A percentile compares a stretch with the other conserved stretches of the same genome.
Evolutionary conservation across 2,329 filamentous ascomycete species (phyloP).

Genomic region (Paecilomyces variotii): DNA sequence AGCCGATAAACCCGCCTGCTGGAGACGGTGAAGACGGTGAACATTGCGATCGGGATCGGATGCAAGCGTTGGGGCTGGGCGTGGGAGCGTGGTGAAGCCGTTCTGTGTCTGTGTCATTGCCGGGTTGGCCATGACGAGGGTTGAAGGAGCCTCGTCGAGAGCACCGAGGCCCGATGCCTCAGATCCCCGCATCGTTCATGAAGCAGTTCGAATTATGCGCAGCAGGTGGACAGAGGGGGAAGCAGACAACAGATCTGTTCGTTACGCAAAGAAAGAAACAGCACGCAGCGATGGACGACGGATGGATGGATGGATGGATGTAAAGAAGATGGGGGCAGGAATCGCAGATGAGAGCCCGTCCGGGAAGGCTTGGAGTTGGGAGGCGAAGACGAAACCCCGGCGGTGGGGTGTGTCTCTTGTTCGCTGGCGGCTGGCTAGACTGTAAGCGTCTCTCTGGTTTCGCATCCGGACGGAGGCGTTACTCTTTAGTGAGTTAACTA

Average conservation of each 20-base stretch:
- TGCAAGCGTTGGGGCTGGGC: slow-evolving; percentile 1
- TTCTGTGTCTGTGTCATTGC: slow-evolving; percentile 20
- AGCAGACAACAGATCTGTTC: background rate
- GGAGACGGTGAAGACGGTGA: slow-evolving; percentile 11
- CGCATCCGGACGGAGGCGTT: background rate
- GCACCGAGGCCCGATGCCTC: slow-evolving; percentile 31
- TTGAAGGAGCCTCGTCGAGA: slow-evolving; percentile 27
- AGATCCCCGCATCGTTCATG: slow-evolving; percentile 33
- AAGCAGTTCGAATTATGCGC: slow-evolving; percentile 4
- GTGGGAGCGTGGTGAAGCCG: background rate
- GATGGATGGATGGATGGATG: background rate
- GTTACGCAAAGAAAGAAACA: background rate
- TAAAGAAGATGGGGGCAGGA: background rate
- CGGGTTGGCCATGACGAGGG: slow-evolving; percentile 22
- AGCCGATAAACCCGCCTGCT: slow-evolving; percentile 1
- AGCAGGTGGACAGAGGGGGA: slow-evolving; percentile 5
- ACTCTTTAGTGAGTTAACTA: background rate
- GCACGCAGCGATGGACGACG: background rate
- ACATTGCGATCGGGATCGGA: slow-evolving; percentile 7
- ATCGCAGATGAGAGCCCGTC: background rate
- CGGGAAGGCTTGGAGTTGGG: background rate
- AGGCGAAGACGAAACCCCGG: background rate
- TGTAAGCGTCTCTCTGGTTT: background rate
- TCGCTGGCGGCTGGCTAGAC: background rate
- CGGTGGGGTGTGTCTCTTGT: background rate